These are phyloP conservation scores for Fusarium foetens DNA, from an alignment of 2,329 filamentous ascomycete genomes.

Conservation along the genomic window DNA sequence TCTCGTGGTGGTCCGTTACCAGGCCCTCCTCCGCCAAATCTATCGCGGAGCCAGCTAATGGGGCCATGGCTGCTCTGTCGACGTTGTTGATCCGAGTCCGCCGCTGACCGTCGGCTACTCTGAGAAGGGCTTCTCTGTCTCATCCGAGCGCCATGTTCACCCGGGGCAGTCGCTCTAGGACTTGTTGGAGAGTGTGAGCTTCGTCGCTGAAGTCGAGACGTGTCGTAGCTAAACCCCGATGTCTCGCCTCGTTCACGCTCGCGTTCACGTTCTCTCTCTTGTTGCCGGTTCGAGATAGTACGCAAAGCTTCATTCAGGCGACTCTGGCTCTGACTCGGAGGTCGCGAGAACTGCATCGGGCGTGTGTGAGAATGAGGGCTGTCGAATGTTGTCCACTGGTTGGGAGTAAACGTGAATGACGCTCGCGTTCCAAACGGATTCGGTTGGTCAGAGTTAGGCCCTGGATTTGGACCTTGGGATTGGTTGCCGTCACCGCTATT, in stretches of 20 bases:
- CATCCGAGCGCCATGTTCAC: slow-evolving; percentile 48
- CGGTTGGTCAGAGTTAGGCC: slow-evolving; percentile 13
- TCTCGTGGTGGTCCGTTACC: slow-evolving; percentile 45
- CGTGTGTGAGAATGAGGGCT: slow-evolving; percentile 19
- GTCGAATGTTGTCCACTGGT: slow-evolving; percentile 4
- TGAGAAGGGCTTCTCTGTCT: slow-evolving; percentile 54
- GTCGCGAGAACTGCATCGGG: slow-evolving; percentile 34
- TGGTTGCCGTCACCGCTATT: slow-evolving; percentile 6
- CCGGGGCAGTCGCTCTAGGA: slow-evolving; percentile 44
- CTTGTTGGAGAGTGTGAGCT: slow-evolving; percentile 54
- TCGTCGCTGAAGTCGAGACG: slow-evolving; percentile 50
- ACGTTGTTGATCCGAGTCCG: slow-evolving; percentile 46
- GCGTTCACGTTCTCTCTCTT: slow-evolving; percentile 41
- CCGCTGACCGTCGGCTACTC: slow-evolving; percentile 46
- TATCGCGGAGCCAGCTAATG: slow-evolving; percentile 57
- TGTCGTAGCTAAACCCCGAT: slow-evolving; percentile 47
- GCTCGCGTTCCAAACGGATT: slow-evolving; percentile 14
- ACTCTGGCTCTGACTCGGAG: slow-evolving; percentile 44
- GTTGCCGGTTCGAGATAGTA: slow-evolving; percentile 44
- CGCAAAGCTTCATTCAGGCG: slow-evolving; percentile 48
- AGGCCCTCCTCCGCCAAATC: slow-evolving; percentile 50
- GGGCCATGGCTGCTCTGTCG: slow-evolving; percentile 50
- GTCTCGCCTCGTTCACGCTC: slow-evolving; percentile 36
- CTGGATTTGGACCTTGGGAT: slow-evolving; percentile 21
- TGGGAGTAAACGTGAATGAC: background rate